Base-by-base conservation (phyloP, 2,329 filamentous ascomycete species). In the Pestalotiopsis sp. region DNA sequence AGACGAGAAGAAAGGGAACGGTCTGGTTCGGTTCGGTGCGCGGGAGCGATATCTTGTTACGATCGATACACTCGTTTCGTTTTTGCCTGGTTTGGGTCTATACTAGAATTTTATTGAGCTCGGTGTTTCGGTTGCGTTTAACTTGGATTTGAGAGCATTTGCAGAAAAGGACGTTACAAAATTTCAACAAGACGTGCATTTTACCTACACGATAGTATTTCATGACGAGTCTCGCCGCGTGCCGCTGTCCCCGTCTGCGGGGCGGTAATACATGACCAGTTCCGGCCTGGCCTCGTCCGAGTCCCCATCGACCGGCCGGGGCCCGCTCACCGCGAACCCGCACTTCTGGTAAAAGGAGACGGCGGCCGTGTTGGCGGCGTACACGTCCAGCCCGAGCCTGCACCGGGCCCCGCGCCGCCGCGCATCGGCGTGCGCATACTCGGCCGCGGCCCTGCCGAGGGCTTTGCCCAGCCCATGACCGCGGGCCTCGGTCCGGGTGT, bases 401-500 rank as follows among this genome's bases (percentile, higher is more conserved):
- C 77, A 73, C 11, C 69, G 64, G 45, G 70, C 73, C 23, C 69
- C 71, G 58, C 75, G 73, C 68, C 73, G 69, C 39, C 70, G 71
- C 4, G 72, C 71, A 49, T 73, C 66, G 41, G 65, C 63, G 39
- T 65, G 31, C 4, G 77, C 78, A 65, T 74, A 71, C 49, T 73
- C 70, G 36, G 77, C 71, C 17, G 76, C 77, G 12, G 69, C 72
- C 39, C 73, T 72, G 62, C 80, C 75, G 31, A 82, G 71, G 2
- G 72, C 72, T 67, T 76, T 76, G 11, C 77, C 80, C 39, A 81
- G 71, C 11, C 81, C 80, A 63, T 74, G 75, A 1, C 80, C 76
- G 14, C 80, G 79, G 67, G 76, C 76, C 63, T 78, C 73, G 49
- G 79, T 79, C n/a, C 73, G 68, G 9, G 79, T 82, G 68, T 80